Conservation (phyloP, 208 protist genomes). For the Wallacemonas collosoma region DNA sequence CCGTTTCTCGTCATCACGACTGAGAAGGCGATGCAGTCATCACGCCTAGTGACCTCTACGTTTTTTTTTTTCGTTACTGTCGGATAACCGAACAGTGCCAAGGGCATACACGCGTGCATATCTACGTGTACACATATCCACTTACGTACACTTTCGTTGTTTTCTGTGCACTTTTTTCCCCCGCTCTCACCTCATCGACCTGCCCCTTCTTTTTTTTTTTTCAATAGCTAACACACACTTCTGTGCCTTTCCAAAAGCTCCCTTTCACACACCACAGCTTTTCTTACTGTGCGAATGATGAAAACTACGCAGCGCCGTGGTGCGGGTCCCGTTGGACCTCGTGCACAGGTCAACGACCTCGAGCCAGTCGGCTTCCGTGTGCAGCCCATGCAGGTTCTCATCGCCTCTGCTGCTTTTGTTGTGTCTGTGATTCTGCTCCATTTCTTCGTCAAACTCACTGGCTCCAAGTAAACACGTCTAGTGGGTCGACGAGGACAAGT, state of each 20-base stretch:
- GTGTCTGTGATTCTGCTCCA: constrained; percentile 87
- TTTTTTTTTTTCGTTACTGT: no score
- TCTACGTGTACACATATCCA: no score
- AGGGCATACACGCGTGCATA: no score
- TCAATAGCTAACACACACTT: constrained; percentile 2
- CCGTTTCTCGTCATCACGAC: no score
- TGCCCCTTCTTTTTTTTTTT: constrained; percentile 1
- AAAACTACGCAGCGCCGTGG: constrained; percentile 49
- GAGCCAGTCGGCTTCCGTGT: constrained; percentile 74
- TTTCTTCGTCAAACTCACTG: constrained; percentile 83
- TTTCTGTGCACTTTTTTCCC: constrained; percentile 4
- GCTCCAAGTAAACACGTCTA: constrained; percentile 21
- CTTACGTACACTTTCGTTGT: neutral
- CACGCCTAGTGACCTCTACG: no score
- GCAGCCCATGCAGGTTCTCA: constrained; percentile 77
- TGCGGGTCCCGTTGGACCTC: constrained; percentile 23
- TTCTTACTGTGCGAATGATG: constrained; percentile 34
- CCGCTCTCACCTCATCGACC: constrained; percentile 2
- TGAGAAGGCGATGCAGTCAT: no score
- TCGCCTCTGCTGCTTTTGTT: constrained; percentile 66
- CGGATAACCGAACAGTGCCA: no score
- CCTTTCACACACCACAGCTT: neutral
- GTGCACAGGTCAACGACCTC: constrained; percentile 57
- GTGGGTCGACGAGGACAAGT: neutral
- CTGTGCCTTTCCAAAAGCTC: constrained; percentile 3